Evolutionary conservation across 257 asterid genomes (phyloP).

Genomic region (Petrea volubilis): DNA sequence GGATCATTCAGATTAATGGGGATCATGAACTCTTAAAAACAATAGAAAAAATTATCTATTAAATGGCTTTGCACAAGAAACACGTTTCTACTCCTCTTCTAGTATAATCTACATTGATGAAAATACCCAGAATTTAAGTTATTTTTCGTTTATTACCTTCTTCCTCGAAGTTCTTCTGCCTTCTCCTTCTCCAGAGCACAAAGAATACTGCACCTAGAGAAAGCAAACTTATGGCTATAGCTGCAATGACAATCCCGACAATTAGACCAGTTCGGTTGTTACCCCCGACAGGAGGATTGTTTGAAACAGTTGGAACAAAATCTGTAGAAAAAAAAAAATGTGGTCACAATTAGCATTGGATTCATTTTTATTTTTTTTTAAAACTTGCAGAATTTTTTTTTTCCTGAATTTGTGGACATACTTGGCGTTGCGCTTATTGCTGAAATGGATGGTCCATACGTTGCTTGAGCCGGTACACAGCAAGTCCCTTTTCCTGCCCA

Average conservation of each 20-base stretch:
- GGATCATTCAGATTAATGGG: too few species aligned
- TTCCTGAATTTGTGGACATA: constrained; percentile 18
- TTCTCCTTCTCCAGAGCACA: constrained; percentile 46
- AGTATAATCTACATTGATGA: too few species aligned
- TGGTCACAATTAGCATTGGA: neutral
- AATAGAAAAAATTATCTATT: too few species aligned
- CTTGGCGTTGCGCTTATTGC: constrained; percentile 77
- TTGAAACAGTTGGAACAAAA: constrained; percentile 57
- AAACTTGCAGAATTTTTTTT: neutral
- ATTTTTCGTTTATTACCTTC: constrained; percentile 43
- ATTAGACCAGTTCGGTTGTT: constrained; percentile 54
- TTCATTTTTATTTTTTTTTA: too few species aligned
- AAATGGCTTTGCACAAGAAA: too few species aligned
- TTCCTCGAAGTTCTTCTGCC: constrained; percentile 39
- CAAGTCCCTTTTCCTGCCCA: constrained; percentile 95
- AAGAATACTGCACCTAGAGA: constrained; percentile 33
- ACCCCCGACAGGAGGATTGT: constrained; percentile 48
- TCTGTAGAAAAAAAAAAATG: constrained; percentile 38
- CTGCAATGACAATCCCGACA: constrained; percentile 56
- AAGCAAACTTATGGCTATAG: constrained; percentile 39
- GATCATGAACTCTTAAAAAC: too few species aligned
- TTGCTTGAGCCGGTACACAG: constrained; percentile 59
- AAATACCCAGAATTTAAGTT: too few species aligned
- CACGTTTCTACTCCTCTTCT: too few species aligned
- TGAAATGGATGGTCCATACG: constrained; percentile 74